phyloP scores from a whole-genome alignment of 2,329 filamentous ascomycete species.

The Xylaria sp. region DNA sequence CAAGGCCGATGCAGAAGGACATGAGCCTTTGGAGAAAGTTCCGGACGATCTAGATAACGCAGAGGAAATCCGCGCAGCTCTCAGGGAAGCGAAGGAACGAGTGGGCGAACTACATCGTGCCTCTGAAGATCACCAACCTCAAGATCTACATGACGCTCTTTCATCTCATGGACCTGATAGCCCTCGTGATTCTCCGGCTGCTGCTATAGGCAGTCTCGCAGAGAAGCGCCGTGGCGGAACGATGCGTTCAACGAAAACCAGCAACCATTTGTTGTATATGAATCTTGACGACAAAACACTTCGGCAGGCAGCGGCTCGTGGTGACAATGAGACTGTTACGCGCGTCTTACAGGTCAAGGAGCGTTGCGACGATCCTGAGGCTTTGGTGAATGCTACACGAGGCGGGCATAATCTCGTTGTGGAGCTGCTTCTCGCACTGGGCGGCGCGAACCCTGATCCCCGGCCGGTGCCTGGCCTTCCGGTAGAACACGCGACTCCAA shows the following conservation, averaged over 20 bases:
- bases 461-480: conserved; percentile 64
- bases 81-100: conserved; percentile 65
- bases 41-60: conserved; percentile 76
- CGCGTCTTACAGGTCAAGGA: conserved; percentile 67
- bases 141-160: conserved; percentile 53
- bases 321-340: conserved; percentile 66
- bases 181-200: conserved; percentile 61
- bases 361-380: conserved; percentile 75
- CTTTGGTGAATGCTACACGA: conserved; percentile 87
- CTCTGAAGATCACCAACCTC: conserved; percentile 62
- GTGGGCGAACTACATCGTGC: conserved; percentile 59
- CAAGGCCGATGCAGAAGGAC: conserved; percentile 87
- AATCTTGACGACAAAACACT: conserved; percentile 66
- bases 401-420: conserved; percentile 90
- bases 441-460: conserved; percentile 71
- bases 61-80: conserved; percentile 74
- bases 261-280: conserved; percentile 68
- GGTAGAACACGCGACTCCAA: conserved; percentile 83
- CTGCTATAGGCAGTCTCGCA: conserved; percentile 41
- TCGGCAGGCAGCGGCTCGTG: conserved; percentile 63
- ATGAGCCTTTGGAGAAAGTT: conserved; percentile 87
- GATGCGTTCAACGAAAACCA: conserved; percentile 66
- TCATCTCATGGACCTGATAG: conserved; percentile 64
- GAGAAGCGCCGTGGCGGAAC: conserved; percentile 59
- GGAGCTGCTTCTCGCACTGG: conserved; percentile 75